These are phyloP conservation scores for Iberis pinnata DNA, from an alignment of 345 rosid species.

Conservation along the genomic window DNA sequence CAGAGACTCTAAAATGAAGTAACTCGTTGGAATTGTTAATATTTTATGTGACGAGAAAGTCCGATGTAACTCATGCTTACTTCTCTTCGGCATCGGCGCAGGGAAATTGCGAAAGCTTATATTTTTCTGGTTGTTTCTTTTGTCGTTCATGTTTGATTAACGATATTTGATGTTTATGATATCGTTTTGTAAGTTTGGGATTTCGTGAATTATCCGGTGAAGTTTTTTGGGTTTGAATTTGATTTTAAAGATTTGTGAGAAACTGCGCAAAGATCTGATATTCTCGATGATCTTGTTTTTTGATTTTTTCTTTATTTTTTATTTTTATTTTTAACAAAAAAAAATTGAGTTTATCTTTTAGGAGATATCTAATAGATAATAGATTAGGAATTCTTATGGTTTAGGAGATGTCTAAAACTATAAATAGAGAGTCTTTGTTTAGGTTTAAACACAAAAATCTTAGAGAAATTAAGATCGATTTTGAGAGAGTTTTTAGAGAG, in stretches of 20 bases:
- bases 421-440: no score
- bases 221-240: not conserved
- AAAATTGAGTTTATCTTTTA: no score
- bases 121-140: constrained; percentile 20
- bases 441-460: no score
- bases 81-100: constrained; percentile 17
- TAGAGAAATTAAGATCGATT: no score
- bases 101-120: constrained; percentile 5
- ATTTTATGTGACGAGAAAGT: constrained; percentile 31
- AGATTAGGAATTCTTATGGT: no score
- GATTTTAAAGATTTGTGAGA: not conserved
- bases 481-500: no score
- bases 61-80: constrained; percentile 27
- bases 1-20: constrained; percentile 59
- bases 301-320: no score
- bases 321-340: no score
- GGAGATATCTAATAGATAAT: no score
- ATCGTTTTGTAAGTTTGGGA: constrained; percentile 21
- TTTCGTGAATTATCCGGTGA: constrained; percentile 17
- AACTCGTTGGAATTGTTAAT: constrained; percentile 32
- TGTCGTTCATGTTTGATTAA: constrained; percentile 21
- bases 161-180: constrained; percentile 12
- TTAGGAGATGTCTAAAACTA: no score
- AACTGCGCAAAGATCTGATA: not conserved
- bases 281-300: no score